These are phyloP conservation scores for Paramyrothecium sp. DNA, from an alignment of 2,329 filamentous ascomycete genomes.

Conservation along the genomic window DNA sequence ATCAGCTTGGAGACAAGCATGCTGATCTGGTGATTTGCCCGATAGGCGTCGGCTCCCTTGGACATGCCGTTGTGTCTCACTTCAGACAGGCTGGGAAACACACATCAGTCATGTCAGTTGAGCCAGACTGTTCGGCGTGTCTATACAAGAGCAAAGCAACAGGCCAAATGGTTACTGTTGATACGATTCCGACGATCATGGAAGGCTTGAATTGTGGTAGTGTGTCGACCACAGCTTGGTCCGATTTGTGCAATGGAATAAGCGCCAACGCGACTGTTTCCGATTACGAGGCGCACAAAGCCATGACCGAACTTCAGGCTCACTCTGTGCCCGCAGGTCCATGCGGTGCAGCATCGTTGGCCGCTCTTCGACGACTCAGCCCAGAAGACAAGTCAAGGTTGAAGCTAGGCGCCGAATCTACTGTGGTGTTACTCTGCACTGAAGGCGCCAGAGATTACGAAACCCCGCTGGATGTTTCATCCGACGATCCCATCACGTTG, in stretches of 20 bases:
- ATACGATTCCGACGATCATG: conserved; percentile 67
- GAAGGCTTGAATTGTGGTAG: conserved; percentile 72
- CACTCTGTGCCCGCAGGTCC: conserved; percentile 54
- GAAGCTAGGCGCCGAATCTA: conserved; percentile 43
- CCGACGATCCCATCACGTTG: conserved; percentile 38
- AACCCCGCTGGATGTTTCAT: conserved; percentile 36
- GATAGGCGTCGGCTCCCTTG: conserved; percentile 71
- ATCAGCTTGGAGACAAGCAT: conserved; percentile 45
- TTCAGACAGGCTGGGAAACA: conserved; percentile 48
- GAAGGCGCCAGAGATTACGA: conserved; percentile 53
- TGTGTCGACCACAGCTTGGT: conserved; percentile 65
- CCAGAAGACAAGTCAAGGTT: conserved; percentile 30
- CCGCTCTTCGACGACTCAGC: conserved; percentile 52
- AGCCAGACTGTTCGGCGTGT: conserved; percentile 64
- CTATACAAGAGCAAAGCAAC: conserved; percentile 51
- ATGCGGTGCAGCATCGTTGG: conserved; percentile 60
- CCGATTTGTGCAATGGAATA: conserved; percentile 53
- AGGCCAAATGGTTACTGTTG: conserved; percentile 46
- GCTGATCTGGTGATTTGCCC: conserved; percentile 57
- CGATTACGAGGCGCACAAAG: conserved; percentile 60
- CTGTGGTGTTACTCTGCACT: conserved; percentile 66
- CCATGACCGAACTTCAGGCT: conserved; percentile 50
- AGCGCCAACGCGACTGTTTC: conserved; percentile 60
- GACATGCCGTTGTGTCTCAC: conserved; percentile 65
- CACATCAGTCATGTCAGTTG: conserved; percentile 60